These are phyloP conservation scores for Phaeoacremonium minimum DNA, from an alignment of 2,329 filamentous ascomycete species.

Conservation along the genomic window DNA sequence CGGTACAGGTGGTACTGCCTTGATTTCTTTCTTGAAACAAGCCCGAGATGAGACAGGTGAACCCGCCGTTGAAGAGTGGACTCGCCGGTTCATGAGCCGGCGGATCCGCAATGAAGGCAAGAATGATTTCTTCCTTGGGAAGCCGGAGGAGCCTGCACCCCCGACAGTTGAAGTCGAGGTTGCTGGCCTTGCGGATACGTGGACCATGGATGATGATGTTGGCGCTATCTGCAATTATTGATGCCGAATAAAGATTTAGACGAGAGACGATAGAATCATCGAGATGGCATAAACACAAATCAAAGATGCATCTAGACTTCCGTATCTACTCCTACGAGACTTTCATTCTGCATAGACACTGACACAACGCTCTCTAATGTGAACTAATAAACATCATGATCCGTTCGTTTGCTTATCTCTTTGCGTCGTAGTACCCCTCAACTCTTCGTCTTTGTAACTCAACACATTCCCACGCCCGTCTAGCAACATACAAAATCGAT, in stretches of 20 bases:
- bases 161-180: conserved; percentile 45
- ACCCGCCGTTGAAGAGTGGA: conserved; percentile 71
- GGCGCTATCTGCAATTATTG: conserved; percentile 59
- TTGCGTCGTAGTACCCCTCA: no score
- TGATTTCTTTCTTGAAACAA: conserved; percentile 96
- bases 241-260: conserved; percentile 1
- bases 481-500: no score
- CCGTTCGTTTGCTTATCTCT: no score
- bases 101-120: conserved; percentile 43
- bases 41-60: conserved; percentile 94
- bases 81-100: conserved; percentile 51
- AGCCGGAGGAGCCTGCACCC: conserved; percentile 40
- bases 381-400: no score
- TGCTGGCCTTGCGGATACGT: conserved; percentile 73
- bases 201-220: conserved; percentile 81
- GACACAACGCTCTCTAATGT: no score
- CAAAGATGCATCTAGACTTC: no score
- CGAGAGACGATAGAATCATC: no score
- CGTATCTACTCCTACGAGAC: no score
- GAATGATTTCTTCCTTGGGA: conserved; percentile 55
- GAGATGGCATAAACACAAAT: conserved; percentile 1
- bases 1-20: conserved; percentile 86
- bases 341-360: no score
- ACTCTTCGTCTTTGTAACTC: no score
- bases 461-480: no score